Conservation (phyloP, 2,329 filamentous ascomycete species). For the Pestalotiopsis sp. region DNA sequence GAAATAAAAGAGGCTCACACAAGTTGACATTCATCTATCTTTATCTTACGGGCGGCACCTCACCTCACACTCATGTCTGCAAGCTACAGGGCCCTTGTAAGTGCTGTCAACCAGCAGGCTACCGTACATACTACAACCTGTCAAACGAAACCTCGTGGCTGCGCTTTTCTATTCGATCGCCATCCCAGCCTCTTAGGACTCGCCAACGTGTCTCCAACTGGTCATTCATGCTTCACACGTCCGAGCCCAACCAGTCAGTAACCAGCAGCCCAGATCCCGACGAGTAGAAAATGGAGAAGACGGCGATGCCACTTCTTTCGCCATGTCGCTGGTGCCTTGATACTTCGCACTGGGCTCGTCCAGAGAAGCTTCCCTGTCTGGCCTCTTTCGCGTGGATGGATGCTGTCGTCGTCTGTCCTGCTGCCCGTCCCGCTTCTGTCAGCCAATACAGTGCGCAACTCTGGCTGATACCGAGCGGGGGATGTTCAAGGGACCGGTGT, state of each 20-base stretch:
- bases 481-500: neutral
- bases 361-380: neutral
- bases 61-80: neutral
- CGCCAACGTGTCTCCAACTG: constrained; percentile 11
- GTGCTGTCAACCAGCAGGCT: neutral
- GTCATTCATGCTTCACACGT: neutral
- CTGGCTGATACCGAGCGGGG: neutral
- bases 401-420: neutral
- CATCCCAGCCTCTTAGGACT: constrained; percentile 12
- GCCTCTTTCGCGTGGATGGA: neutral
- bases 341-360: neutral
- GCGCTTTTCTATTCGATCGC: neutral
- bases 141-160: neutral
- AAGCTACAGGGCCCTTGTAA: neutral
- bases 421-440: neutral
- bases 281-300: neutral
- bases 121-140: neutral
- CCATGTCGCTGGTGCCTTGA: neutral
- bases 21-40: neutral
- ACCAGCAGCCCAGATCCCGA: neutral
- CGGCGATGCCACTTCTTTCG: neutral
- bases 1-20: neutral
- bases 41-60: neutral
- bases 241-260: constrained; percentile 1
- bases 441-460: neutral